Base-by-base conservation (phyloP, 106 monocot species). In the Phalaenopsis equestris region DNA sequence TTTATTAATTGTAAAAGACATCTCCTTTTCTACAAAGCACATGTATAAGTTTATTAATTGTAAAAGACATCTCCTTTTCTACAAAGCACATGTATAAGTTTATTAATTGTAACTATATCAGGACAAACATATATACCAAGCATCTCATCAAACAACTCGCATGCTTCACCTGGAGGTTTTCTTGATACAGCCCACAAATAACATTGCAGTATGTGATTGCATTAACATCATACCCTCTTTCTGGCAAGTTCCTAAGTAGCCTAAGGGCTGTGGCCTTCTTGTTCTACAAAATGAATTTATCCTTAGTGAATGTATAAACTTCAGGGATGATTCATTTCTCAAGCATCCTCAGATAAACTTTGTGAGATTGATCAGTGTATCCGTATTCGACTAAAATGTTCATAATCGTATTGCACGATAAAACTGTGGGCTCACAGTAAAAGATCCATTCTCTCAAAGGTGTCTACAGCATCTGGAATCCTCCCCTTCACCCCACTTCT, bases 371-470 rank as follows among this genome's bases (percentile, higher is more conserved):
- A 87, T 92, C 87, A 64, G 81, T 87, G 77, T 89, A 89, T 43
- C 85, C 75, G 76, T 82, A 80, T 56, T 98, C 87, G 72, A 98
- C 85, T 57, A 98, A 89, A 45, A 91, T 82, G 83, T 89, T 90
- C 97, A 94, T 98, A 75, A 98, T 89, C 10, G 90, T 77, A 78
- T 98, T 98, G 77, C 92, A 98, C 36, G 97, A 92, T 36, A 85
- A 41, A 21, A 87, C 89, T 19, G 87, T 81, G 7, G 94, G 92
- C 19, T 86, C 86, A 48, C 94, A 92, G 4, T 48, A 84, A 98
- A 82, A 98, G 87, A 56, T 92, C 91, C 97, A 98, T 92, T 80
- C 90, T 87, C 85, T 98, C 94, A 56, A 98, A 98, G 23, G 84
- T 79, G 79, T 94, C 82, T 1, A 92, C 97, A 5, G 97, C 94